Evolutionary conservation across 1,139 yeast genomes (phyloP), one percentile per base, ranked within the genome.

Genomic region (Ogataea hybrid): DNA sequence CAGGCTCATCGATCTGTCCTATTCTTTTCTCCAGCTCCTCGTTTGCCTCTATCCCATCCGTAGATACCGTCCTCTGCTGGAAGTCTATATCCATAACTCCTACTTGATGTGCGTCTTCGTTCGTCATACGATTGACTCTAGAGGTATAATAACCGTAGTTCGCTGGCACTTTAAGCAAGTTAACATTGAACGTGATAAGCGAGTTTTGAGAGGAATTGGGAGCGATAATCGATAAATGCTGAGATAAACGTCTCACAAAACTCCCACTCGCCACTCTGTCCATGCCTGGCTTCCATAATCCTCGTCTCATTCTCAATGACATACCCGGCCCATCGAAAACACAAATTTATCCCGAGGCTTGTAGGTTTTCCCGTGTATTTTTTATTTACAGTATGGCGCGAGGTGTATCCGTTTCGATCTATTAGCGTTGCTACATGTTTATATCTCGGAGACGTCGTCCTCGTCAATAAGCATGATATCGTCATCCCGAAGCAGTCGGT

Each of bases 61-160:
- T 15, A 18, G 2, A 12, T 1, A 35, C 42, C 16, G 23, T 9
- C 6, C 16, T 41, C 15, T 44, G 30, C n/a, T 21, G 8, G 15
- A 35, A 25, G 25, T 46, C 46, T 15, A 35, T 39, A n/a, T 37
- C 41, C 27, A 41, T 16, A 11, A 37, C 23, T 9, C 40, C 35
- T n/a, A 37, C 41, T 28, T 70, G 73, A 63, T 79, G 84, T 41
- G 78, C 70, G 62, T 92, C 98, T 62, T 92, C 97, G 61, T 92
- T 92, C 56, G 75, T 75, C 34, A 75, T 57, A 44, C 97, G 71
- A 59, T 81, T 87, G 43, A 88, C 86, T 40, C 98, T 70, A 37
- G 86, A 79, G 1, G 88, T 65, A 50, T 70, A 75, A 64, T 90
- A 95, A 6, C 98, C 98, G 30, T 88, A 71, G 58, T 83, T 86